Base-by-base conservation (phyloP, 768 basidiomycete species). In the Termitomyces bulborhizus region DNA sequence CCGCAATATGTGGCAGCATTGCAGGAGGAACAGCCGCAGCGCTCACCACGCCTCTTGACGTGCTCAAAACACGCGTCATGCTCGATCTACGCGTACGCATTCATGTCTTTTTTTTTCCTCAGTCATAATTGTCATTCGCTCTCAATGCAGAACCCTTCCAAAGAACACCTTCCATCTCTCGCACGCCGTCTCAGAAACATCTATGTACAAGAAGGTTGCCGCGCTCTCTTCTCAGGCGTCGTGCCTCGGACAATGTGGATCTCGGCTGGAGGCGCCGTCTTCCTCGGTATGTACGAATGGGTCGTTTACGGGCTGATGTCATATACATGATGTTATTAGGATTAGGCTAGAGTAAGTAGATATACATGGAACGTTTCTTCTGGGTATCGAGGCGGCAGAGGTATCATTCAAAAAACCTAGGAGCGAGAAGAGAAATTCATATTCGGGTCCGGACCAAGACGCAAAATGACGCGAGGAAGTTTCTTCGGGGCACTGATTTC, bases 21-120 rank as follows among this genome's bases (percentile, higher is more conserved):
- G 90, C 97, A 0, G 97, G 97, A 7, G 96, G 89, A 0, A 73
- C 90, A 27, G 94, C 94, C 5, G 96, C 94, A 0, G 90, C 87
- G 0, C 60, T 88, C 36, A 98, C 97, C 1, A 98, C 97, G 0
- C 97, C 97, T 1, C 75, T 99, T 31, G 97, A 99, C 64, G 97
- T 98, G 2, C 78, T 97, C 34, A 99, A 99, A 69, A 99, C 97
- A 1, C 81, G 97, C 16, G 88, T 97, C 43, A 99, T 99, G 97
- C 79, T 98, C 6, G 94, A 96, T 63, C 76, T 90, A 51, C 77
- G 86, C 65, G 94, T 94, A 61, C 52, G 82, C 21, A 21, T 1
- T 43, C 57, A 26, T 52, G 36, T 27, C 39, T 36, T 40, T 3
- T 32, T 21, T 21, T 21, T 21, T 21, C 21, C 21, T 21, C 21